Evolutionary conservation across 1,284 basidiomycete genomes (phyloP), one percentile per base, ranked within the genome.

Genomic region (Apiotrichum siamense): DNA sequence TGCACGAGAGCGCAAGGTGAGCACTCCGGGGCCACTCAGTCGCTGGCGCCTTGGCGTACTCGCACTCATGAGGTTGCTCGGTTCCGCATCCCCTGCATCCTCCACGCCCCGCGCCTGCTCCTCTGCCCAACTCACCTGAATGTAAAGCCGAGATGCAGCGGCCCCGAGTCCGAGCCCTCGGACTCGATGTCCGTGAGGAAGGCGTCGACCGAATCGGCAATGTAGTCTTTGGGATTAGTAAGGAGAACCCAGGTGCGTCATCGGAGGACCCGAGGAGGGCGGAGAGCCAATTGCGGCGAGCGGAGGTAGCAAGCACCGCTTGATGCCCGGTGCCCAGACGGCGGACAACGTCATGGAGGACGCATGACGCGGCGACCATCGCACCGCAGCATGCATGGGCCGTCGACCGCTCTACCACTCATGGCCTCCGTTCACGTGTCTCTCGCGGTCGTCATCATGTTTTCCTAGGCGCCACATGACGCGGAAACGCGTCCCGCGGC

Each of bases 121-220:
- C 13, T 25, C 18, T 10, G 15, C 18, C 10, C 4, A 3, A 45
- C 70, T 44, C 48, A 76, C 75, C 72, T 91, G 74, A 98, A 98
- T 0, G 92, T 97, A 49, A 97, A 80, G 7, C 92, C 92, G 5
- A 97, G 82, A 55, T 88, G 84, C 54, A 97, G 62, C 52, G 83
- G 77, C 64, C 77, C 54, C 47, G 67, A 49, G 35, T 29, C 20
- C 21, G 46, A 26, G 11, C 70, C 64, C 52, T 75, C 51, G 58
- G 77, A 69, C 64, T 79, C 59, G 68, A 80, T 64, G 51, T 85
- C 82, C n/a, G 83, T 93, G 52, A 98, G 78, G 77, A 98, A 98
- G 11, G 86, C 83, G 68, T 94, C 90, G 27, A 98, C 92, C 7
- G 88, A 93, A 62, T 91, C 87, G 26, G 96, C 96, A 61, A 98